Conservation (phyloP, 495 filamentous ascomycete genomes). For the Opeltia flavorubescens region DNA sequence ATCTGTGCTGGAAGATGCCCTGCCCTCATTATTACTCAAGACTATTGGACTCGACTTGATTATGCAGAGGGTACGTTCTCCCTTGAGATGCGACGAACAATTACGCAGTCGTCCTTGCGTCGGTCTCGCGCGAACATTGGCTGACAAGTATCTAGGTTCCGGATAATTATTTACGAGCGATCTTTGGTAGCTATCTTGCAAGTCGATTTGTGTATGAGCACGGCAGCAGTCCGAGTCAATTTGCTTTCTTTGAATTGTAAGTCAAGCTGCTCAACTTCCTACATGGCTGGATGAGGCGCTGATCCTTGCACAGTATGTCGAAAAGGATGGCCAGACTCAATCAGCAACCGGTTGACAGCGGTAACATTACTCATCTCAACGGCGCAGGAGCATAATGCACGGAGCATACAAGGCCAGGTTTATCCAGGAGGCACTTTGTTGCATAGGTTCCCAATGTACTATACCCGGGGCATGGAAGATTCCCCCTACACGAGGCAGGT, state of each 20-base stretch:
- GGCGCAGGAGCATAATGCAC: constrained; percentile 3
- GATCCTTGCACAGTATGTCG: constrained; percentile 34
- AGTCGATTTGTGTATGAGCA: constrained; percentile 92
- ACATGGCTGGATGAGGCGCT: constrained; percentile 7
- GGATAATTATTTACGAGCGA: constrained; percentile 80
- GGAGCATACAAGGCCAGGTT: background rate
- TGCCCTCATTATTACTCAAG: constrained; percentile 70
- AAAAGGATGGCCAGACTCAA: constrained; percentile 27
- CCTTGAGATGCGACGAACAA: too few relatives aligned
- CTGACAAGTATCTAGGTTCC: constrained; percentile 48
- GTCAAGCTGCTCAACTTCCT: constrained; percentile 20
- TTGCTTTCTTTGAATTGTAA: constrained; percentile 98
- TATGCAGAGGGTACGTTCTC: constrained; percentile 49
- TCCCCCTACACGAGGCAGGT: too few relatives aligned
- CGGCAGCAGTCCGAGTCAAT: constrained; percentile 84
- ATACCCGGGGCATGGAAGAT: too few relatives aligned
- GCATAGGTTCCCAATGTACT: background rate
- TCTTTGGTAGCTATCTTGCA: constrained; percentile 91
- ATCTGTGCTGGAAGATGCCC: constrained; percentile 68
- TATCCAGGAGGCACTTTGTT: background rate
- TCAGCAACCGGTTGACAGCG: background rate
- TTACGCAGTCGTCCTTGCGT: too few relatives aligned
- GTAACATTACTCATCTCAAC: background rate
- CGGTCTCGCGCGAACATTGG: background rate
- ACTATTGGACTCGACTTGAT: constrained; percentile 86